phyloP scores from a whole-genome alignment of 306 rosid species.

The Lablab purpureus region DNA sequence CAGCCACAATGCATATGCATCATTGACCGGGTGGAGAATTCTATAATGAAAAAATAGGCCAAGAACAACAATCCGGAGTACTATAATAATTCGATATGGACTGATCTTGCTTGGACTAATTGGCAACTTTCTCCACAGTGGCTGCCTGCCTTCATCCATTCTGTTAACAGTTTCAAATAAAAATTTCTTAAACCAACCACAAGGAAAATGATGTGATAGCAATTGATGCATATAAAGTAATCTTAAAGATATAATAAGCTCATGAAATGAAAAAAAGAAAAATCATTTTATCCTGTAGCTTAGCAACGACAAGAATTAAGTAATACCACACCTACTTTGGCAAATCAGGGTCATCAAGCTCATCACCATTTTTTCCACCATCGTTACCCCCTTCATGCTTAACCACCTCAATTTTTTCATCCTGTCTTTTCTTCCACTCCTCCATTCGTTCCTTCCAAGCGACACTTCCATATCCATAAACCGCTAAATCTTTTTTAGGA shows the following conservation, averaged over 20 bases:
- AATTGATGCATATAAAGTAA: slow-evolving; percentile 18
- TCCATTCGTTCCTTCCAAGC: slow-evolving; percentile 95
- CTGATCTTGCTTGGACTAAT: slow-evolving; percentile 88
- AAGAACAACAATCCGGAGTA: slow-evolving; percentile 76
- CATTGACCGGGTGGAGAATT: slow-evolving; percentile 83
- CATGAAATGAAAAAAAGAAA: not conserved
- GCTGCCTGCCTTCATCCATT: slow-evolving; percentile 98
- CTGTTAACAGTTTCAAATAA: slow-evolving; percentile 51
- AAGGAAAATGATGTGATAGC: slow-evolving; percentile 2
- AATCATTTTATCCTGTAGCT: not conserved
- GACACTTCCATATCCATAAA: slow-evolving; percentile 91
- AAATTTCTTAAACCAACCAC: not conserved
- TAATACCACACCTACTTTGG: slow-evolving; percentile 68
- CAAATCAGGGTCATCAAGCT: slow-evolving; percentile 72
- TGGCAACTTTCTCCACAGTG: slow-evolving; percentile 85
- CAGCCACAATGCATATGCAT: slow-evolving; percentile 86
- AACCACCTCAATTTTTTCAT: slow-evolving; percentile 74
- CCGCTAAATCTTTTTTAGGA: slow-evolving; percentile 85
- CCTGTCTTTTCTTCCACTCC: slow-evolving; percentile 88
- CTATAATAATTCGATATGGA: slow-evolving; percentile 82
- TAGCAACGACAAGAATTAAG: slow-evolving; percentile 8
- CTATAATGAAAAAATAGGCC: slow-evolving; percentile 88
- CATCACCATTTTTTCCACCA: slow-evolving; percentile 54
- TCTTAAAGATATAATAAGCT: not conserved
- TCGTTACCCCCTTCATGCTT: slow-evolving; percentile 63